Percentiles rank a stretch among this genome's conserved stretches.
Conservation (phyloP, 2,329 filamentous ascomycete species). For the Aspergillus sojae region DNA sequence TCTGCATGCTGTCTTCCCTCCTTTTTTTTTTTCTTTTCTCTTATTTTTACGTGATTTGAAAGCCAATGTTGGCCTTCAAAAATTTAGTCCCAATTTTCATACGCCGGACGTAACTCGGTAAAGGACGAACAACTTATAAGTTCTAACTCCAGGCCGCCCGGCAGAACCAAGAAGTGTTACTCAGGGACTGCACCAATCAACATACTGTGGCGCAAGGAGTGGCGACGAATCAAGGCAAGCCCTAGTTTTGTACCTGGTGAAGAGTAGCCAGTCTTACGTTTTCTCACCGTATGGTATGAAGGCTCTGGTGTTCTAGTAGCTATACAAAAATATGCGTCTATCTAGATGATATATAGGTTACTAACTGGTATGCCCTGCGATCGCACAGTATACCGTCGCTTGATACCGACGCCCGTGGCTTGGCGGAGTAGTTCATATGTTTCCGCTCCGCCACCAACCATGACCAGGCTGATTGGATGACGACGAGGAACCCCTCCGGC, state of each 20-base stretch:
- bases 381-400: constrained; percentile 76
- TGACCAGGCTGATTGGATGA: constrained; percentile 77
- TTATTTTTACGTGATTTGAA: not conserved
- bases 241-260: not conserved
- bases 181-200: not conserved
- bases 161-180: not conserved
- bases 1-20: not conserved
- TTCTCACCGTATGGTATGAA: not conserved
- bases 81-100: not conserved
- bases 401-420: constrained; percentile 71
- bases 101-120: not conserved
- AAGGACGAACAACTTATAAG: not conserved
- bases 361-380: constrained; percentile 78
- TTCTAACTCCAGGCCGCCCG: not conserved
- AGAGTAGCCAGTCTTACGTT: not conserved
- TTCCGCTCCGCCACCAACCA: constrained; percentile 72
- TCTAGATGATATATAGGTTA: constrained; percentile 72
- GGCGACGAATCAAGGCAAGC: not conserved
- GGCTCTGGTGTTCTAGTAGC: not conserved
- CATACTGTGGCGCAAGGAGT: not conserved
- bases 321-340: constrained; percentile 2
- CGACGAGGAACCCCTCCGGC: constrained; percentile 69
- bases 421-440: constrained; percentile 65
- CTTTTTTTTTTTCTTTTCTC: not conserved
- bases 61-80: not conserved